Evolutionary conservation across 148 eudicot genomes (phyloP).

Genomic region (Rhododendron ferrugineum): DNA sequence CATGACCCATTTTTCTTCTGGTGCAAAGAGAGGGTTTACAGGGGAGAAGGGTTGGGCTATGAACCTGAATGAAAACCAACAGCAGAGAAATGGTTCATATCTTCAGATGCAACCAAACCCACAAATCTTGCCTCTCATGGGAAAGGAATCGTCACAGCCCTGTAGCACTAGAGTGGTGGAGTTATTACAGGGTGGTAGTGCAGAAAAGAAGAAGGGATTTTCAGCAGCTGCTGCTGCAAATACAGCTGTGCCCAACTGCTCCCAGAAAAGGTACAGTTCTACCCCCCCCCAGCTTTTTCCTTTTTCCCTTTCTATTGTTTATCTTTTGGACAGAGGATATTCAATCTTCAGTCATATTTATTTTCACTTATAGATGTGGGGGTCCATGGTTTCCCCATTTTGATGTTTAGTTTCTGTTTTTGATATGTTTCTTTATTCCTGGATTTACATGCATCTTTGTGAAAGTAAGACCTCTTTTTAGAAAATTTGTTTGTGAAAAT

Average conservation of each 20-base stretch:
- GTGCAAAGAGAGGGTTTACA: background rate
- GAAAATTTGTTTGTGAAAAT: background rate
- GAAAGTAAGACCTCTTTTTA: background rate
- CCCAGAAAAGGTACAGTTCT: background rate
- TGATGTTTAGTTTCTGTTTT: background rate
- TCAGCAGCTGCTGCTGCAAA: constrained; percentile 4
- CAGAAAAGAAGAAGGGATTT: constrained; percentile 14
- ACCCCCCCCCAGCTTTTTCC: background rate
- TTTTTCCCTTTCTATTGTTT: background rate
- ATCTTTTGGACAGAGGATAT: background rate
- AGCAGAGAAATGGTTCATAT: background rate
- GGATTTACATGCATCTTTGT: background rate
- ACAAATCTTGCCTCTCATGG: constrained; percentile 25
- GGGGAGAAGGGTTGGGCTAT: background rate
- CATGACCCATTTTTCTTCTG: constrained; percentile 13
- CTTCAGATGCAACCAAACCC: background rate
- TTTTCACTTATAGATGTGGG: background rate
- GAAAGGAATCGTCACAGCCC: constrained; percentile 49
- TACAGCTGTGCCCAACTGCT: constrained; percentile 4
- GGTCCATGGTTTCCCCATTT: background rate
- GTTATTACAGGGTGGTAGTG: constrained; percentile 6
- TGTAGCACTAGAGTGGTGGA: constrained; percentile 37
- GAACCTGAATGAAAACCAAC: background rate
- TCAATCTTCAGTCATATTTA: background rate
- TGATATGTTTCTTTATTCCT: background rate